These are phyloP conservation scores for Schizophyllum amplum DNA, from an alignment of 1,284 basidiomycete species.

Conservation along the genomic window DNA sequence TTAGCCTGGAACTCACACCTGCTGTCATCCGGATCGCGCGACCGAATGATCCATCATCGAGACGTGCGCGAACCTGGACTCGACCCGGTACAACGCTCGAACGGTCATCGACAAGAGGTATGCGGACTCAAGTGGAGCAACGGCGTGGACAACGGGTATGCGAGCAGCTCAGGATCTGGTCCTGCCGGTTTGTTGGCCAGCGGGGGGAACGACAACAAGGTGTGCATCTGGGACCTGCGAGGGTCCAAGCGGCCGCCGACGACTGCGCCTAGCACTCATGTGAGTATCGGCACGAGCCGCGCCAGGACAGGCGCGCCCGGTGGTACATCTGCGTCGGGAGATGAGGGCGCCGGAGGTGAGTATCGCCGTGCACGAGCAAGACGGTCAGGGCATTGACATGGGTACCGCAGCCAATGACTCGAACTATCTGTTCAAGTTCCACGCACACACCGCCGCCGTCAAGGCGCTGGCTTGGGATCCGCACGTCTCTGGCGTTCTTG, in stretches of 20 bases:
- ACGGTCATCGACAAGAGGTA: constrained; percentile 91
- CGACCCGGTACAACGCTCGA: constrained; percentile 70
- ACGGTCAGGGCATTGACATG: too few relatives aligned
- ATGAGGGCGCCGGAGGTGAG: constrained; percentile 16
- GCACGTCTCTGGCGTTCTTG: constrained; percentile 85
- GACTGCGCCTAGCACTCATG: constrained; percentile 7
- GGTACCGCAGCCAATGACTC: too few relatives aligned
- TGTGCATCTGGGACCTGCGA: constrained; percentile 90
- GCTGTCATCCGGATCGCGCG: constrained; percentile 86
- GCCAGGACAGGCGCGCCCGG: neutral
- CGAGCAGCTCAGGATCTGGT: constrained; percentile 25
- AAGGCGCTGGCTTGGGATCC: constrained; percentile 99
- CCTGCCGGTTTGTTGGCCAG: constrained; percentile 76
- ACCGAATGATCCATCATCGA: constrained; percentile 86
- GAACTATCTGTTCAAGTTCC: constrained; percentile 74
- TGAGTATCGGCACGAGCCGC: constrained; percentile 6
- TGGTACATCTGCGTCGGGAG: constrained; percentile 12
- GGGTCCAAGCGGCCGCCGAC: constrained; percentile 33
- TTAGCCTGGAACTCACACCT: constrained; percentile 92
- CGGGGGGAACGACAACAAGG: constrained; percentile 98
- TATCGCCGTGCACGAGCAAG: too few relatives aligned
- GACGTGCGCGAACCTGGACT: constrained; percentile 75
- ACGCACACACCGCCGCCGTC: constrained; percentile 94
- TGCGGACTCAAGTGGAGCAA: constrained; percentile 94
- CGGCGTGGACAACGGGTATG: constrained; percentile 30